Percentiles rank a stretch among this genome's conserved stretches.
phyloP scores from a whole-genome alignment of 352 stramenopile species.

The Phytophthora podocarpi region DNA sequence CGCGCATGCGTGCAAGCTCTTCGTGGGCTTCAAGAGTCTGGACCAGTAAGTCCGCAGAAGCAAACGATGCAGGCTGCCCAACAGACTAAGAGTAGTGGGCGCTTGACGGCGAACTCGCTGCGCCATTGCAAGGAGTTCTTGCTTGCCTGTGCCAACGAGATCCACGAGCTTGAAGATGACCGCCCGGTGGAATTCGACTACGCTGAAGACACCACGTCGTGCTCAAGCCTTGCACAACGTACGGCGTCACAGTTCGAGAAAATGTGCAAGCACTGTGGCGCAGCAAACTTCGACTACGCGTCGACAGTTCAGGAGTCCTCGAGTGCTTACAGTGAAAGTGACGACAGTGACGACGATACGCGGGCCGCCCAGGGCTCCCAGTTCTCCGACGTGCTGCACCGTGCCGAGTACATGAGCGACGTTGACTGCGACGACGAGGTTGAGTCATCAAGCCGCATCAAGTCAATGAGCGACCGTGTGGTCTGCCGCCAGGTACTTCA shows the following conservation, averaged over 20 bases:
- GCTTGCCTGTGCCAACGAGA: slow-evolving; percentile 79
- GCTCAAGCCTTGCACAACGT: slow-evolving; percentile 2
- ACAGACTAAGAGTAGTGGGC: slow-evolving; percentile 6
- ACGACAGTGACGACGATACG: slow-evolving; percentile 46
- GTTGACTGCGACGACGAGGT: slow-evolving; percentile 14
- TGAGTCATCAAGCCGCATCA: not conserved
- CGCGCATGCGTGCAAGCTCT: slow-evolving; percentile 49
- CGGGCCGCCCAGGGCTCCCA: slow-evolving; percentile 57
- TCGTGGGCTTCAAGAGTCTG: slow-evolving; percentile 25
- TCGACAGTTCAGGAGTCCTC: slow-evolving; percentile 40
- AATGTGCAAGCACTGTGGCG: slow-evolving; percentile 15
- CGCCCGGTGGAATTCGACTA: slow-evolving; percentile 72
- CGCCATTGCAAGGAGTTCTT: slow-evolving; percentile 72
- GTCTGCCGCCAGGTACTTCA: slow-evolving; percentile 37
- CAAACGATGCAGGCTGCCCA: slow-evolving; percentile 6
- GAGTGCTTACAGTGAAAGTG: slow-evolving; percentile 25
- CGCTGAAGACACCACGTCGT: slow-evolving; percentile 50
- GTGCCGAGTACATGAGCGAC: slow-evolving; percentile 55
- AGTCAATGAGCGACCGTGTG: slow-evolving; percentile 20
- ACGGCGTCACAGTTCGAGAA: not conserved
- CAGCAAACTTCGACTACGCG: slow-evolving; percentile 54
- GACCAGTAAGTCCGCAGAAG: slow-evolving; percentile 5
- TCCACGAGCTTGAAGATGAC: slow-evolving; percentile 79
- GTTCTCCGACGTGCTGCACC: slow-evolving; percentile 57
- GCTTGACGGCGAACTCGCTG: slow-evolving; percentile 34